Base-by-base conservation (phyloP, 495 filamentous ascomycete species). In the Chaetomidium leptoderma region DNA sequence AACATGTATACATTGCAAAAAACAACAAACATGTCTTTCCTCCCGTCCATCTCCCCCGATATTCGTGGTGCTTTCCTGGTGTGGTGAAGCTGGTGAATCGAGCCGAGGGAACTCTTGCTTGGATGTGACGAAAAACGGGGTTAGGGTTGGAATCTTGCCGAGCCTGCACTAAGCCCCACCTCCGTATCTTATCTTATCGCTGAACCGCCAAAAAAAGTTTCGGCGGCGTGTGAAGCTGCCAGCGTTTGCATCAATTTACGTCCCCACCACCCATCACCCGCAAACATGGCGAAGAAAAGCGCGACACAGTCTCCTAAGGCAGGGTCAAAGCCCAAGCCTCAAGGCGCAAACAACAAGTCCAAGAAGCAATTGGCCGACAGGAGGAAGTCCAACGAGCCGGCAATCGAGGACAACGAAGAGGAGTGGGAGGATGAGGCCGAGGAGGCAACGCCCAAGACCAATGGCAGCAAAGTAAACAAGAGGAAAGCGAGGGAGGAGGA, bases 341-440 rank as follows among this genome's bases (percentile, higher is more conserved):
- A 69, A 82, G 84, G 60, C 71, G 79, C 32, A 56, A 72, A 78
- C 65, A 80, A 76, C 62, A 74, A 74, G 59, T 60, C 70, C 24
- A 77, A 76, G 59, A 78, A 78, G 62, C 82, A 83, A 65, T 69
- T 77, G 53, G 74, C 71, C 33, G 77, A 39, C 40, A 52, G 53
- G 47, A 81, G 79, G 66, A 66, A 66, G 58, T 63, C 60, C 60
- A 70, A 68, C 45, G 57, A 62, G 58, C 44, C 51, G 1, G 47
- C 57, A 16, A 42, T 53, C 17, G 55, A 57, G n/a, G 63, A 57
- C 13, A 45, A 66, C 19, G 61, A 64, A 27, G 55, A 65, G 59
- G 47, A 71, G 35, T 63, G 53, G 57, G 65, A 67, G 61, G 64
- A 65, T 42, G 64, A 66, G 26, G 55, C 55, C 14, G 65, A 60